Evolutionary conservation across 2,329 filamentous ascomycete genomes (phyloP), one percentile per base, ranked within the genome.

Genomic region (Shiraia sp.): DNA sequence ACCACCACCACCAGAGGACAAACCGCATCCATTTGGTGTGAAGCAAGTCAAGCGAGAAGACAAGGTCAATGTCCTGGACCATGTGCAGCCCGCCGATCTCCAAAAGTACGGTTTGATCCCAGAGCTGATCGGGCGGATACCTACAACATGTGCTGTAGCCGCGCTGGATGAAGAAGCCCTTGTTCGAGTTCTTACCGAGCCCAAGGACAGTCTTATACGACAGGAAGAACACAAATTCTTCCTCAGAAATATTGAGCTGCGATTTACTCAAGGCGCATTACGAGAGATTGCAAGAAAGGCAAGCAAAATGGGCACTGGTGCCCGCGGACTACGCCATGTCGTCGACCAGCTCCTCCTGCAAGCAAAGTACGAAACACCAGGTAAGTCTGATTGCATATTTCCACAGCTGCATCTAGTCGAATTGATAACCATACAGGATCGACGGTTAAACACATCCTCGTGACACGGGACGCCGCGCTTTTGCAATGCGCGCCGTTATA

Each of bases 101-200:
- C 89, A 95, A 68, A 81, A 79, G 30, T 96, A 90, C 61, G 92
- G 91, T 10, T 89, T 96, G 63, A 96, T 96, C 39, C 91, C 91
- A 0, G 91, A 96, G 71, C 78, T 96, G n/a, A 87, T 97, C 38
- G 93, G 93, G n/a, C 87, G 93, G 13, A 83, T 99, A 33, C 92
- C 95, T 37, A 89, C 96, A 44, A 87, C 90, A 34, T 90, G 90
- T 47, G 88, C 93, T 0, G 80, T 99, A 0, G 86, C 88, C 10
- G 85, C 90, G 0, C 78, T 99, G 1, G 79, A 80, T 39, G 76
- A 82, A 49, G 72, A 79, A 13, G 74, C 83, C 45, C 82, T 99
- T 10, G 83, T 92, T 37, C 85, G 91, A 37, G 93, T 99, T 48
- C 78, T 99, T 27, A 96, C 90, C 0, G 92, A 97, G 66, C 93